Evolutionary conservation across 75 land plant genomes (phyloP).

Genomic region (Cupressus sempervirens): DNA sequence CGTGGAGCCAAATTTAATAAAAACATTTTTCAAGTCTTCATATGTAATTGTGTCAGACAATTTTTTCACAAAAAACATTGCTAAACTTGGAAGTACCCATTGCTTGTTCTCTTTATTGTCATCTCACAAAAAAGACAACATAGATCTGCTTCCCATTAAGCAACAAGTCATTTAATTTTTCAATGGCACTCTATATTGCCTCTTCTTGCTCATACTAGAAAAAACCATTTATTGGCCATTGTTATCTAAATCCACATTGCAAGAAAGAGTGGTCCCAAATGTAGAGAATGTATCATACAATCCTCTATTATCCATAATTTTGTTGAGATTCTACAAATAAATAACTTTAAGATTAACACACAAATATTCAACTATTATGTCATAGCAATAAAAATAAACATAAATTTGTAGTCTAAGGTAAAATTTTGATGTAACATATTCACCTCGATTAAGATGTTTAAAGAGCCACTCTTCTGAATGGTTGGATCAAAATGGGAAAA

Average conservation of each 20-base stretch:
- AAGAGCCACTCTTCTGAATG: constrained; percentile 49
- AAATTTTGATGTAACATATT: too few relatives aligned
- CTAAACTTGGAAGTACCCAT: too few relatives aligned
- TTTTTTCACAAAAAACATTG: constrained; percentile 75
- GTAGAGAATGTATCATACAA: constrained; percentile 54
- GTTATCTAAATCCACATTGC: constrained; percentile 60
- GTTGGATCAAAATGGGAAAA: constrained; percentile 61
- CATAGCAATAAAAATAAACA: neutral
- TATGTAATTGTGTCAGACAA: constrained; percentile 39
- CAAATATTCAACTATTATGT: neutral
- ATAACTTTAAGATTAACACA: neutral
- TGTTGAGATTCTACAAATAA: constrained; percentile 47
- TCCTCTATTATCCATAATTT: constrained; percentile 49
- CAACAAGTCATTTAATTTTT: too few relatives aligned
- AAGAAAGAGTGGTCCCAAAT: constrained; percentile 65
- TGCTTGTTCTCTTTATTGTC: too few relatives aligned
- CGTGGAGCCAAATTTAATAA: constrained; percentile 52
- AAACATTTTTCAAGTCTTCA: constrained; percentile 50
- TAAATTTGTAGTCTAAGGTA: neutral
- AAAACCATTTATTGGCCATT: constrained; percentile 62
- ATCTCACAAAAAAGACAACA: too few relatives aligned
- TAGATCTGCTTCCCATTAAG: too few relatives aligned
- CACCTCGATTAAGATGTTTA: constrained; percentile 67
- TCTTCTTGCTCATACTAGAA: constrained; percentile 76
- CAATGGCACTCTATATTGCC: constrained; percentile 58